Evolutionary conservation across 257 asterid species (phyloP), one percentile per base, ranked within the genome.

Genomic region (Eucommia ulmoides): DNA sequence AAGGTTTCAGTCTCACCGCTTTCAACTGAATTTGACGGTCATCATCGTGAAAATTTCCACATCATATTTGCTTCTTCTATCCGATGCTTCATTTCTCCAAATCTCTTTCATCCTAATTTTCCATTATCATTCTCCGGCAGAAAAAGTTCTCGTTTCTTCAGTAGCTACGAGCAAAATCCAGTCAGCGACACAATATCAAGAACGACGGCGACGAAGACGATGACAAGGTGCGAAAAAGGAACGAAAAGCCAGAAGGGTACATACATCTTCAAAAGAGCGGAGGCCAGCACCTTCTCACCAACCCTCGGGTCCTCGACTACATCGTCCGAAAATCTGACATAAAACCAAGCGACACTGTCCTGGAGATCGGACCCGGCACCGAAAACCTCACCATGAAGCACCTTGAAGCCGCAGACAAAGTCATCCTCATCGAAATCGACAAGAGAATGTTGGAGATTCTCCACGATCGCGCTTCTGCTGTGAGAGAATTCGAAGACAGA

Each of bases 341-440:
- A 49, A 72, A 61, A 20, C 63, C 86, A 9, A 75, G 73, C 35
- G 98, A 91, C 22, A 86, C 94, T 2, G 93, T 91, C 50, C 55
- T 91, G 50, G 98, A 91, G 60, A 83, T 91, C 58, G 98, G 98
- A 17, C 94, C 98, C 15, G 98, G 98, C 22, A 91, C 98, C 0
- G 96, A 96, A 24, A 83, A 91, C 59, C 92, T 91, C 59, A 91
- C 98, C 23, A 59, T 85, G 56, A 82, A 75, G 86, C 92, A 85
- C 51, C 93, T 85, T 16, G 75, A 80, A 63, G 78, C 74, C 6
- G 94, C 93, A 20, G 70, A 65, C 52, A 74, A 61, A 6, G 96
- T 91, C 3, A 75, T 79, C 8, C 84, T 94, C 0, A 62, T 91
- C 9, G 98, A 91, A 59, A 70, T 91, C 21, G 96, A 91, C 56